Evolutionary conservation across 129 eudicot genomes (phyloP), one percentile per base, ranked within the genome.

Genomic region (Lactuca saligna): DNA sequence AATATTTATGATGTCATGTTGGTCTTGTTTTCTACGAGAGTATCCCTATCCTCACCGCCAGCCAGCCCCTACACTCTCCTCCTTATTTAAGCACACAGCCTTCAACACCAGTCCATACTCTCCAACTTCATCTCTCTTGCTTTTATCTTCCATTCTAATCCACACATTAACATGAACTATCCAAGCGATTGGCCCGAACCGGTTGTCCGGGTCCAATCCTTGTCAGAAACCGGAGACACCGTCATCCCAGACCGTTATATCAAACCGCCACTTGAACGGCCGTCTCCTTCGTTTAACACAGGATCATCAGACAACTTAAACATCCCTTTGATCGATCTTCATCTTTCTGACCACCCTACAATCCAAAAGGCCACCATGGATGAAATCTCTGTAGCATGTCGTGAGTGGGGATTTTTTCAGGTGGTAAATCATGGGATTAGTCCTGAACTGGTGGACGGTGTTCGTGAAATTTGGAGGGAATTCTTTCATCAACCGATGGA

Each of bases 401-500:
- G 80, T 0, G 90, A 80, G 35, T 86, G 94, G 97, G 96, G 97
- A 0, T 91, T 88, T 54, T 91, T 91, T 68, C 96, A 91, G 63
- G 85, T 86, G 0, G 84, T 85, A 16, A 88, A 88, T 77, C 97
- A 88, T 57, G 97, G 97, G 16, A 80, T 91, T 4, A 33, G 68
- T 8, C 81, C 69, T 29, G 85, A 83, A 7, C 65, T 91, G 1
- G 72, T 91, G 79, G 96, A 88, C 63, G 75, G 41, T 44, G 94
- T 87, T 3, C 82, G 86, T 7, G 81, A 88, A 60, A 73, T 80
- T 6, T 91, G 97, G 97, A 64, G 83, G 2, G 79, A 78, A 17
- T 91, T 91, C 41, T 91, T 91, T 53, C 86, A 88, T 59, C 96
- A 78, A 57, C 91, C 94, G 3, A 83, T 85, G 94, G 94, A 88